Evolutionary conservation across 257 asterid species (phyloP), one percentile per base, ranked within the genome.

Genomic region (Striga asiatica): DNA sequence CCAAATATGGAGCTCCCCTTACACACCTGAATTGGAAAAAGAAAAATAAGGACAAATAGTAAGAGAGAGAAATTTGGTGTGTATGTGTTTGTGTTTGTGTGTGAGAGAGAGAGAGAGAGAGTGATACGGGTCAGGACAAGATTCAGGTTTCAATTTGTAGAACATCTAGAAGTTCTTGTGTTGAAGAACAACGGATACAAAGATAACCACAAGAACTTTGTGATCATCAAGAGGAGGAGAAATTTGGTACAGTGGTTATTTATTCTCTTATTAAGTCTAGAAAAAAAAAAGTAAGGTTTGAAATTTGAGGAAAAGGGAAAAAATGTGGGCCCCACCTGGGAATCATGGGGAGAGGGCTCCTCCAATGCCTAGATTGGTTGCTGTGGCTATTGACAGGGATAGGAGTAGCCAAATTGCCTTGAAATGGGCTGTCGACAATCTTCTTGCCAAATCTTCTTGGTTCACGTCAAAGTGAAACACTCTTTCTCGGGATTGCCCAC

Each of bases 341-440:
- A 67, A 43, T 47, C 18, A 57, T 28, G 74, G 71, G 12, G 77
- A n/a, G n/a, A n/a, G 62, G 60, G 41, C 39, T 69, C 23, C 66
- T 54, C 66, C 66, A 13, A 64, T 52, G 64, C 22, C 71, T 2
- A 72, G 78, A 50, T 41, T 79, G 76, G 77, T 81, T 18, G 82
- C 82, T 0, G 82, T 77, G 63, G 84, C 84, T 0, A 70, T 81
- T 35, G 84, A 78, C 58, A 71, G 47, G 61, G 84, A 81, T 56
- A 77, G 74, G 55, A 66, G 81, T 50, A 74, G 85, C 79, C 89
- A 78, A 42, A 20, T 35, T 21, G 81, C 83, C 50, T 70, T 81
- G 22, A 78, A 73, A 58, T 78, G 98, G 98, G 74, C 96, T 8
- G 70, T 83, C 57, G 94, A 91, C 28, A 82, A 82, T 73, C 74